A percentile compares a stretch with the other conserved stretches of the same genome.
These are phyloP conservation scores for Neocucurbitaria cava DNA, from an alignment of 2,329 filamentous ascomycete genomes.

Conservation along the genomic window DNA sequence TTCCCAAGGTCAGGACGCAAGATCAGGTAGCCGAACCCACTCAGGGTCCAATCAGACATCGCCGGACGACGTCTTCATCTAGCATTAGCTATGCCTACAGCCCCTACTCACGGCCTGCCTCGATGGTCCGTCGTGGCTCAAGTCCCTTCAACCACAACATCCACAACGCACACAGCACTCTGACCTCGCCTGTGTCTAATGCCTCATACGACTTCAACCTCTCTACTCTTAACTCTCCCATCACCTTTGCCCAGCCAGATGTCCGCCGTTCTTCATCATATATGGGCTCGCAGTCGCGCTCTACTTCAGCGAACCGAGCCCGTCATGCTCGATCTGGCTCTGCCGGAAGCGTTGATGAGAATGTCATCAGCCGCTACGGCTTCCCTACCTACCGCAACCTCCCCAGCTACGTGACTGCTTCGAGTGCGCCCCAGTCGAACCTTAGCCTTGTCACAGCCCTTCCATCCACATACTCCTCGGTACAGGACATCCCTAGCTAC, in stretches of 20 bases:
- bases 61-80: conserved; percentile 61
- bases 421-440: conserved; percentile 40
- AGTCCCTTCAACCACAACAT: conserved; percentile 51
- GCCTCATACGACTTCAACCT: conserved; percentile 50
- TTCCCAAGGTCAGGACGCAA: conserved; percentile 86
- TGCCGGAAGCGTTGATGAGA: conserved; percentile 71
- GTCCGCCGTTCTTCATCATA: conserved; percentile 49
- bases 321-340: conserved; percentile 65
- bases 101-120: conserved; percentile 57
- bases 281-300: conserved; percentile 56
- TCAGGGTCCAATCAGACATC: conserved; percentile 63
- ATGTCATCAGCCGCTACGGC: conserved; percentile 72
- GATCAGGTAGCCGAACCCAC: conserved; percentile 76
- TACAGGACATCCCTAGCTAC: conserved; percentile 44
- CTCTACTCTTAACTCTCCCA: conserved; percentile 69
- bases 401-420: conserved; percentile 62
- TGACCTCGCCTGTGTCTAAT: conserved; percentile 54
- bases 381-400: conserved; percentile 86
- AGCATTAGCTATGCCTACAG: conserved; percentile 53
- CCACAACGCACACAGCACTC: conserved; percentile 42
- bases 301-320: conserved; percentile 65
- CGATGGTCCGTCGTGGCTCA: conserved; percentile 54
- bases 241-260: conserved; percentile 54
- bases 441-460: conserved; percentile 51
- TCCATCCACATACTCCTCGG: conserved; percentile 42